Base-by-base conservation (phyloP, 805 yeast genomes). In the Hagleromyces aurorensis region DNA sequence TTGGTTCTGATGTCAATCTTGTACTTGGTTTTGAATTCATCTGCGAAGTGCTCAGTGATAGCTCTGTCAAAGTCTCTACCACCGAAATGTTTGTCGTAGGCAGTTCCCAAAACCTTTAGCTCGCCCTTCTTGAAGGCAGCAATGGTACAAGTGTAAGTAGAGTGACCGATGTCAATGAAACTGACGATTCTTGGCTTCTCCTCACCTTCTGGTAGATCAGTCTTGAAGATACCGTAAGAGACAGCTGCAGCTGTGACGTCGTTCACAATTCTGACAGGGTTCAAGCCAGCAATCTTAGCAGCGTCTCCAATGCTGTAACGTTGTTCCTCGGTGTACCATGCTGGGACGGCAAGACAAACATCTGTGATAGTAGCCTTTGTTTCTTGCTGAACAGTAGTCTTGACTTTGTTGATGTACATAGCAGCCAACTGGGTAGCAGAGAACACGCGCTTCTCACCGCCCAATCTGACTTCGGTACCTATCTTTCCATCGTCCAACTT, bases 241-340 rank as follows among this genome's bases (percentile, higher is more conserved):
- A 91, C 95, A 52, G 96, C 97, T 39, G 98, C 98, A 38, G 98
- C 97, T 35, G 97, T 87, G 45, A 83, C 79, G 61, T 91, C 99
- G 62, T 91, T 91, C 49, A 91, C 94, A 43, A 91, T 77, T 74
- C 98, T 83, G 37, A 91, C 96, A 38, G 98, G 97, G 77, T 91
- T 91, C 56, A 91, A 72, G 42, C 95, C 95, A 37, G 98, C 97
- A 59, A 91, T 82, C 58, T 71, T 74, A 54, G 95, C 89, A 35
- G 98, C 96, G 59, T 91, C 97, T 38, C 85, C 71, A 44, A 91
- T 78, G 41, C 96, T 95, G 53, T 94, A 85, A 66, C 98, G 87
- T 69, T 91, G 97, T 54, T 72, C 76, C 62, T 91, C 97, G 33
- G 93, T 75, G 73, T 84, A 91, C 97, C 97, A 91, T 28, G 77